Evolutionary conservation across 192 early-diverging fungal species (phyloP).

Genomic region (Umbelopsis sp.): DNA sequence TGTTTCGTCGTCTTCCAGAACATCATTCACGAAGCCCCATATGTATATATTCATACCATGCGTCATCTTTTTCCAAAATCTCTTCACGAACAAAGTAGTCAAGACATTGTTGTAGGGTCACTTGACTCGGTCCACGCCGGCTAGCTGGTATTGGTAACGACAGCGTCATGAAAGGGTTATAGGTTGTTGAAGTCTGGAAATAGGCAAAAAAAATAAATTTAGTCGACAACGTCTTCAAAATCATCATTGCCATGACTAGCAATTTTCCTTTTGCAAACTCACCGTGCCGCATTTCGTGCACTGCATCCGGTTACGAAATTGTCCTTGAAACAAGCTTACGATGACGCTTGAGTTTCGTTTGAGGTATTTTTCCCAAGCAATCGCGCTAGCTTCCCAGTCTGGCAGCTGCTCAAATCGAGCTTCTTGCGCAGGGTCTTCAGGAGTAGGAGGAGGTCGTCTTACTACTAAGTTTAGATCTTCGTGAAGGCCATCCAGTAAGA

Average conservation of each 20-base stretch:
- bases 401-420: slow-evolving; percentile 68
- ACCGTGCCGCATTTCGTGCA: slow-evolving; percentile 68
- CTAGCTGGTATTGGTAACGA: slow-evolving; percentile 82
- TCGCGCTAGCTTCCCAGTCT: slow-evolving; percentile 56
- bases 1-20: too few species aligned
- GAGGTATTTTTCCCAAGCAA: slow-evolving; percentile 80
- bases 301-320: slow-evolving; percentile 64
- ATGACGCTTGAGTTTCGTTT: slow-evolving; percentile 79
- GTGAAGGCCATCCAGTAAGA: slow-evolving; percentile 88
- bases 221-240: not conserved
- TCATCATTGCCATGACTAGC: slow-evolving; percentile 39
- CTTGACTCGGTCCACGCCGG: slow-evolving; percentile 47
- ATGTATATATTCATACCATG: slow-evolving; percentile 60
- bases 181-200: slow-evolving; percentile 76
- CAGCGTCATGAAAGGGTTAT: slow-evolving; percentile 90
- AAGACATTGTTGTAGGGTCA: slow-evolving; percentile 83
- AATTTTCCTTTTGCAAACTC: not conserved
- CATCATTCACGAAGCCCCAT: too few species aligned
- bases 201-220: not conserved
- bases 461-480: slow-evolving; percentile 83
- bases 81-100: slow-evolving; percentile 85
- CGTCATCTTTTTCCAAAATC: slow-evolving; percentile 86
- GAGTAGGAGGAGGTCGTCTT: slow-evolving; percentile 40
- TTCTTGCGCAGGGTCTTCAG: slow-evolving; percentile 50
- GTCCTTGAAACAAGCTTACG: slow-evolving; percentile 91